phyloP scores from a whole-genome alignment of 2,329 filamentous ascomycete genomes.

The Monilinia aucupariae region DNA sequence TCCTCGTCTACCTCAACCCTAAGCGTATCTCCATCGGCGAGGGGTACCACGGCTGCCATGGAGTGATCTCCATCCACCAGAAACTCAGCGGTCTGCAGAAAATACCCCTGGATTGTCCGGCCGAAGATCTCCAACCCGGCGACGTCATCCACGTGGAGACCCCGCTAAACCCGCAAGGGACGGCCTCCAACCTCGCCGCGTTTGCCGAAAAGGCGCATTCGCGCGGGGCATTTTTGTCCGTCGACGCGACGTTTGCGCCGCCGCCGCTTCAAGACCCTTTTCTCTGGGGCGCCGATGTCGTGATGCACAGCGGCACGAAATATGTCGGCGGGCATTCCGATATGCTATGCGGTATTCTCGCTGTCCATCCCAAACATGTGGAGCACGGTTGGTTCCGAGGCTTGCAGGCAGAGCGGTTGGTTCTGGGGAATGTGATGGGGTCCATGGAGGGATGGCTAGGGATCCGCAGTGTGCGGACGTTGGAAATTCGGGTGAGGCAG shows the following conservation, averaged over 20 bases:
- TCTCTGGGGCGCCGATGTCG: slow-evolving; percentile 69
- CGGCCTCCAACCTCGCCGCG: slow-evolving; percentile 64
- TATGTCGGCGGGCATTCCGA: slow-evolving; percentile 96
- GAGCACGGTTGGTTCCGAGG: slow-evolving; percentile 52
- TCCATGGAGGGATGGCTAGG: slow-evolving; percentile 90
- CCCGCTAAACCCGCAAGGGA: slow-evolving; percentile 84
- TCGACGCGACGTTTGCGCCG: slow-evolving; percentile 90
- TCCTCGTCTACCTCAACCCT: slow-evolving; percentile 80
- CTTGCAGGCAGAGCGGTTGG: slow-evolving; percentile 59
- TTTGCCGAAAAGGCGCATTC: slow-evolving; percentile 69
- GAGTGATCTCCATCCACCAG: slow-evolving; percentile 66
- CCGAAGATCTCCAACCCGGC: slow-evolving; percentile 62
- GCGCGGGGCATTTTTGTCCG: slow-evolving; percentile 68
- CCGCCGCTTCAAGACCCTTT: slow-evolving; percentile 88
- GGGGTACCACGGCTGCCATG: slow-evolving; percentile 93
- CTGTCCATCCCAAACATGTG: slow-evolving; percentile 49
- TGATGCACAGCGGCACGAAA: slow-evolving; percentile 93
- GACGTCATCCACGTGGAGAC: slow-evolving; percentile 92
- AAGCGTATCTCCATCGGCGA: slow-evolving; percentile 73
- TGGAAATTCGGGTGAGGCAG: slow-evolving; percentile 74
- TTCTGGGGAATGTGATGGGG: slow-evolving; percentile 79
- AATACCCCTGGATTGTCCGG: slow-evolving; percentile 64
- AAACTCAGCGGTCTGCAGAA: slow-evolving; percentile 71
- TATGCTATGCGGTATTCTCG: slow-evolving; percentile 80
- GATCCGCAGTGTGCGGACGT: slow-evolving; percentile 75